Evolutionary conservation across 805 yeast species (phyloP), one percentile per base, ranked within the genome.

Genomic region (Sugiyamaella valdiviana): DNA sequence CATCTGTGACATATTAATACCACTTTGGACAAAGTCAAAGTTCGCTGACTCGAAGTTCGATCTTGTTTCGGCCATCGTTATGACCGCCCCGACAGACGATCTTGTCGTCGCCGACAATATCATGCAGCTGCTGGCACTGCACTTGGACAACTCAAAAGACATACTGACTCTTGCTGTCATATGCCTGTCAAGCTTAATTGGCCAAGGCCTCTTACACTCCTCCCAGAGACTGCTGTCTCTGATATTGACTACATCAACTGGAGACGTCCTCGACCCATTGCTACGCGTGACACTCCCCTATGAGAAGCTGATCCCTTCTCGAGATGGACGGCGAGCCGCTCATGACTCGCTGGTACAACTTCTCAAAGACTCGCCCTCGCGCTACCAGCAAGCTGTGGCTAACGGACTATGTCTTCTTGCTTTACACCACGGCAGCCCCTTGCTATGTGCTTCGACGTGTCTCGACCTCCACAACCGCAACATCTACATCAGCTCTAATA

Each of bases 381-480:
- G 32, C 14, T 26, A 26, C 7, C 32, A 26, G 32, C 32, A 26
- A 26, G 3, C 14, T 26, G 32, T 26, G 9, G 32, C 32, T 2
- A 26, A 26, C 14, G 32, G 32, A 12, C 9, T 26, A 26, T 26
- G 32, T 26, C 9, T 26, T 12, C 7, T 26, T 12, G 32, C 32
- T 26, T 39, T 52, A 16, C 29, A 29, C 22, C 20, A 39, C 5
- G 49, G 53, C 16, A 17, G 36, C 19, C 48, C 52, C n/a, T 45
- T 52, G n/a, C 37, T 52, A 19, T 45, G 49, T 10, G 51, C 53
- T 9, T 49, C 55, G 5, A 22, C 44, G n/a, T 41, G 48, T 17
- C 32, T 19, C 19, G 9, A 48, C 37, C 45, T 51, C 17, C 32
- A 35, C 6, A 10, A 20, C 6, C 32, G 19, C 12, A 15, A 12